phyloP scores from a whole-genome alignment of 2,329 filamentous ascomycete species.

The Xylaria sp. region DNA sequence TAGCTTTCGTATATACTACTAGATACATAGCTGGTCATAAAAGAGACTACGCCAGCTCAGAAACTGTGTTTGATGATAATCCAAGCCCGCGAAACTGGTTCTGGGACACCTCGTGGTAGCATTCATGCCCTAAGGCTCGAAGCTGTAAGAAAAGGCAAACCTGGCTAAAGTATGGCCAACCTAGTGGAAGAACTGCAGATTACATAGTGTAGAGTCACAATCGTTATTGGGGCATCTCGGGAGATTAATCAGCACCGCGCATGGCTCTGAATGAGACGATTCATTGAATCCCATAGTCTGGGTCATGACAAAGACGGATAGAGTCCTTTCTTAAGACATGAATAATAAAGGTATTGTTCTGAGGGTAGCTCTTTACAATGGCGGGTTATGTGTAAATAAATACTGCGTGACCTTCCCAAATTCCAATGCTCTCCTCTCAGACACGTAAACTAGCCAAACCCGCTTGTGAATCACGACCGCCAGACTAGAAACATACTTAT shows the following conservation, averaged over 20 bases:
- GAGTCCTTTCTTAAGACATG: background rate
- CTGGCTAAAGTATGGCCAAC: background rate
- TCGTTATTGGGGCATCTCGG: background rate
- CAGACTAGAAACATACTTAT: no score
- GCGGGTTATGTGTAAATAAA: background rate
- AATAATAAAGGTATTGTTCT: background rate
- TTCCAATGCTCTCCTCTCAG: background rate
- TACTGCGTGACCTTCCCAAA: no score
- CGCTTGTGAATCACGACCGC: background rate
- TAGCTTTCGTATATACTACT: background rate
- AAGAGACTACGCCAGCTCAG: background rate
- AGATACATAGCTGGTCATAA: background rate
- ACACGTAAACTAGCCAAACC: background rate
- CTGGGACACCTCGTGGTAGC: background rate
- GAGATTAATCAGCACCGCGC: background rate
- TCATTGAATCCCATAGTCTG: background rate
- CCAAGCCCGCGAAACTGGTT: background rate
- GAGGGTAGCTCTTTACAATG: background rate
- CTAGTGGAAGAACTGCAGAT: background rate
- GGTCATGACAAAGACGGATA: background rate
- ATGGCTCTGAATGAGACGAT: background rate
- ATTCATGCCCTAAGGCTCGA: background rate
- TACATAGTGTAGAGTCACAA: background rate
- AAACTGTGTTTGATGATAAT: background rate
- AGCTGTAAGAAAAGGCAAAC: background rate